Evolutionary conservation across 1,284 basidiomycete genomes (phyloP).

Genomic region (Phylloboletellus chloephorus): DNA sequence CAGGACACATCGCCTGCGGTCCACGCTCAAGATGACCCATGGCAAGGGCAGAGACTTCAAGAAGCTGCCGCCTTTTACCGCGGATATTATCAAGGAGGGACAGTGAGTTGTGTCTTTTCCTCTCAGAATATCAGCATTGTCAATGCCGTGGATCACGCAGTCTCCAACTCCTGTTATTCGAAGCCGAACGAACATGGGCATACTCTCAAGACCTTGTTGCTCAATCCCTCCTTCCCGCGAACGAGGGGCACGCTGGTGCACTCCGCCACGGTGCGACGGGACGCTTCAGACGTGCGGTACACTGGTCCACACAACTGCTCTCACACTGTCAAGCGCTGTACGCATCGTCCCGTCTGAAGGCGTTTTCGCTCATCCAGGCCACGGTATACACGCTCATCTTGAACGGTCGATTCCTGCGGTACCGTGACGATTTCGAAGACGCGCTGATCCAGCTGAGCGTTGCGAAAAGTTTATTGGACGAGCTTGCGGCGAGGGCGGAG

Average conservation of each 20-base stretch:
- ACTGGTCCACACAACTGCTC: slow-evolving; percentile 77
- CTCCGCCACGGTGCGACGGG: slow-evolving; percentile 72
- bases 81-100: slow-evolving; percentile 67
- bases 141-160: slow-evolving; percentile 36
- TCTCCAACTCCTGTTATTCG: slow-evolving; percentile 80
- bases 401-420: slow-evolving; percentile 70
- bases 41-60: slow-evolving; percentile 89
- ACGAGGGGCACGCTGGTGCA: slow-evolving; percentile 47
- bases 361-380: slow-evolving; percentile 54
- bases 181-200: slow-evolving; percentile 89
- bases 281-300: slow-evolving; percentile 80
- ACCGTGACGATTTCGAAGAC: slow-evolving; percentile 72
- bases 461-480: slow-evolving; percentile 71
- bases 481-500: slow-evolving; percentile 61
- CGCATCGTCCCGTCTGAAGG: slow-evolving; percentile 46
- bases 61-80: slow-evolving; percentile 61
- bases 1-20: slow-evolving; percentile 83
- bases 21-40: slow-evolving; percentile 79
- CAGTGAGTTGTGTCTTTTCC: slow-evolving; percentile 56
- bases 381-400: slow-evolving; percentile 67
- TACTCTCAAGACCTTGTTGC: slow-evolving; percentile 78
- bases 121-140: background rate
- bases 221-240: slow-evolving; percentile 48
- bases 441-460: slow-evolving; percentile 75
- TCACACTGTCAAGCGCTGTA: slow-evolving; percentile 68